Evolutionary conservation across 257 asterid genomes (phyloP).

Genomic region (Ballota nigra): DNA sequence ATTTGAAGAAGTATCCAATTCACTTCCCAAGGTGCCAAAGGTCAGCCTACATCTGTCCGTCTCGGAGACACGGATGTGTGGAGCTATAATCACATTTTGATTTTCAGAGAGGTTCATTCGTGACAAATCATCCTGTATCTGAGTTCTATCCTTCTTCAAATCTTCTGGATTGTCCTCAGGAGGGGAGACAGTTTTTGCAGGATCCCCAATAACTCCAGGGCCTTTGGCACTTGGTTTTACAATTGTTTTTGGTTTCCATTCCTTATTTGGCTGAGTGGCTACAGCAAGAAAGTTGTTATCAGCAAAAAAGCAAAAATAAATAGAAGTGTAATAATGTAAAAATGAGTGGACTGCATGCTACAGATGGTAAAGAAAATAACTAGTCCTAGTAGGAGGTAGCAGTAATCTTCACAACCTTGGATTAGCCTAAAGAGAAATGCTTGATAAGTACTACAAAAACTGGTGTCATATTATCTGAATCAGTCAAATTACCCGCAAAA

Average conservation of each 20-base stretch:
- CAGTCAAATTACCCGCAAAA: slow-evolving; percentile 7
- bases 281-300: slow-evolving; percentile 28
- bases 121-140: slow-evolving; percentile 53
- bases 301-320: neutral
- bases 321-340: neutral
- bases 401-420: neutral
- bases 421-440: neutral
- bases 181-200: slow-evolving; percentile 55
- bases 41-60: slow-evolving; percentile 73
- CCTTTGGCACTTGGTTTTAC: slow-evolving; percentile 49
- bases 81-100: slow-evolving; percentile 84
- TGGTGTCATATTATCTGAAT: neutral
- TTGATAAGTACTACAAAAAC: neutral
- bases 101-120: slow-evolving; percentile 53
- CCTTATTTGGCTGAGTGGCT: slow-evolving; percentile 75
- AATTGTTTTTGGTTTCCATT: slow-evolving; percentile 92
- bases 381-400: slow-evolving; percentile 9
- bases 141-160: slow-evolving; percentile 45
- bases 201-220: slow-evolving; percentile 57
- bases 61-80: slow-evolving; percentile 90
- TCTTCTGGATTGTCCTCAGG: slow-evolving; percentile 43
- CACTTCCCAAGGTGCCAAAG: slow-evolving; percentile 85
- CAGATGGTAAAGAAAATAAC: neutral
- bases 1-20: slow-evolving; percentile 40
- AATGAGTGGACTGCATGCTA: neutral